A percentile compares a stretch with the other conserved stretches of the same genome.
Evolutionary conservation across 2,329 filamentous ascomycete species (phyloP).

Genomic region (Curvularia hawaiiensis): DNA sequence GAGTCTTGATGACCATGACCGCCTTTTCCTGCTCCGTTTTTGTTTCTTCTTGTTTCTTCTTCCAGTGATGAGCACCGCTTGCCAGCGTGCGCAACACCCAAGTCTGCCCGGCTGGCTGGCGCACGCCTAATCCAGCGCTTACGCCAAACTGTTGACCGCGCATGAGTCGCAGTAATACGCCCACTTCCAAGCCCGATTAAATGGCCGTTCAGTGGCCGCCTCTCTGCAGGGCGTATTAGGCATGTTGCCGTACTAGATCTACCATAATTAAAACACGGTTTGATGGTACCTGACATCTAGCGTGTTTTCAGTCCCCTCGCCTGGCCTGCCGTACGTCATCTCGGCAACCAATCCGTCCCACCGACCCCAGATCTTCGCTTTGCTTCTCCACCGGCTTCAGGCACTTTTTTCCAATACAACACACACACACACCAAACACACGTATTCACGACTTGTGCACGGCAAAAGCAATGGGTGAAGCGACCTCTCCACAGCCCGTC

Average conservation of each 20-base stretch:
- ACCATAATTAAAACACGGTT: not conserved
- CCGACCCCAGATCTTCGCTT: slow-evolving; percentile 8
- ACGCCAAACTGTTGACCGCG: not conserved
- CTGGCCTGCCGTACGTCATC: not conserved
- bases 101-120: not conserved
- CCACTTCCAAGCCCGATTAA: not conserved
- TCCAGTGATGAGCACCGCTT: not conserved
- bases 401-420: not conserved
- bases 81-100: not conserved
- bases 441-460: not conserved
- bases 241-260: not conserved
- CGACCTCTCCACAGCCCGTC: slow-evolving; percentile 47
- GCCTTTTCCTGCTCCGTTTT: not conserved
- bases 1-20: not conserved
- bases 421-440: not conserved
- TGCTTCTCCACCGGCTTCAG: not conserved
- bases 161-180: not conserved
- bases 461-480: slow-evolving; percentile 9
- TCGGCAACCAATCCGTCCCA: not conserved
- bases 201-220: not conserved
- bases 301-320: not conserved
- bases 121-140: not conserved
- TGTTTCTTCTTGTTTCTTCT: not conserved
- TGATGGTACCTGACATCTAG: slow-evolving; percentile 1
- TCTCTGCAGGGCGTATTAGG: not conserved